A percentile compares a stretch with the other conserved stretches of the same genome.
Evolutionary conservation across 2,329 filamentous ascomycete species (phyloP).

Genomic region (Clarireedia monteithiana): DNA sequence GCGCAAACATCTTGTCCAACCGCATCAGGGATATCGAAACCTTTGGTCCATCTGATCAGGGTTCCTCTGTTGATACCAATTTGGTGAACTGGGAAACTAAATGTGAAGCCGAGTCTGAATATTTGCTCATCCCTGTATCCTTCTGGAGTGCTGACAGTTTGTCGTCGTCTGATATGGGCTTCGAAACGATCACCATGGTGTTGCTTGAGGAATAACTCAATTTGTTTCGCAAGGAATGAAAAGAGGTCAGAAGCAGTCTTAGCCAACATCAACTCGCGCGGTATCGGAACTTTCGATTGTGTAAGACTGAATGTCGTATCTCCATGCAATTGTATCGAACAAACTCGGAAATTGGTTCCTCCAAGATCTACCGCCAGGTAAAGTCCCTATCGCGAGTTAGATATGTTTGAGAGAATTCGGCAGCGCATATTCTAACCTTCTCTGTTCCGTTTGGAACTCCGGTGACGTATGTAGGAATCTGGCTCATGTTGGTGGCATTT

Average conservation of each 20-base stretch:
- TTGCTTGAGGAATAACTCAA: conserved; percentile 76
- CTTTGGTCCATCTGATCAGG: conserved; percentile 96
- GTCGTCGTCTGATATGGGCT: conserved; percentile 56
- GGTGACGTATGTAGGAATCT: conserved; percentile 97
- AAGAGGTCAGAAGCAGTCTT: conserved; percentile 84
- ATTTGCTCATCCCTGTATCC: conserved; percentile 65
- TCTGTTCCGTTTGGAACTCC: conserved; percentile 94
- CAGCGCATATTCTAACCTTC: conserved; percentile 52
- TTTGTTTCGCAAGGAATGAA: conserved; percentile 84
- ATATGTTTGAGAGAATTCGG: not conserved
- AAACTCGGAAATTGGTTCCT: conserved; percentile 97
- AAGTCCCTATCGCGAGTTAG: conserved; percentile 49
- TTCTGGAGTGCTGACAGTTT: conserved; percentile 49
- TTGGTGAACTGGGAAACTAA: conserved; percentile 94
- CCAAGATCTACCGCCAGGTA: conserved; percentile 97
- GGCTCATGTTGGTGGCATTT: conserved; percentile 75
- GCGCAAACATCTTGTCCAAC: conserved; percentile 91
- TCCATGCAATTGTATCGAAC: conserved; percentile 87
- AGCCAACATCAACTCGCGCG: conserved; percentile 81
- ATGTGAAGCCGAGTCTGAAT: conserved; percentile 96
- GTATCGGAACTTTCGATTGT: conserved; percentile 87
- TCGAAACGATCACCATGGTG: conserved; percentile 87
- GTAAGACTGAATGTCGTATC: conserved; percentile 92
- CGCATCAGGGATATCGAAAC: conserved; percentile 93
- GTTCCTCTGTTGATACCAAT: conserved; percentile 90